Percentiles rank a stretch among this genome's conserved stretches.
Conservation (phyloP, 768 basidiomycete genomes). For the Cubamyces lactineus region DNA sequence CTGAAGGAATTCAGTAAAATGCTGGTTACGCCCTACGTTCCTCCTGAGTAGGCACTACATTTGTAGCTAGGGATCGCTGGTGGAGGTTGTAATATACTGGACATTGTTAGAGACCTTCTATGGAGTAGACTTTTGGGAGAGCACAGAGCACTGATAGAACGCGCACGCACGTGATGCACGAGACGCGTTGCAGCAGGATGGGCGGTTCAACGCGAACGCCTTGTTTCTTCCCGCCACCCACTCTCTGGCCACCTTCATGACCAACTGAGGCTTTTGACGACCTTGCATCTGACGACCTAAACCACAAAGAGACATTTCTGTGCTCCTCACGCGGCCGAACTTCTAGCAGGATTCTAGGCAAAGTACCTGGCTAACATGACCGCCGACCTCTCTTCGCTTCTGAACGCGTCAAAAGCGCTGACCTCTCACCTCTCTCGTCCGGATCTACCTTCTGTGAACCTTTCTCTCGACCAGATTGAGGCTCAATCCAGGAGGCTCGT, state of each 20-base stretch:
- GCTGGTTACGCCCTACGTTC: conserved; percentile 80
- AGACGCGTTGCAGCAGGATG: conserved; percentile 9
- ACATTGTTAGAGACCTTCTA: not conserved
- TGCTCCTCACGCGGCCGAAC: too few species aligned
- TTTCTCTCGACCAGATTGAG: conserved; percentile 95
- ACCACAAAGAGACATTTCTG: not conserved
- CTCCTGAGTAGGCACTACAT: conserved; percentile 32
- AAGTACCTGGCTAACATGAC: conserved; percentile 27
- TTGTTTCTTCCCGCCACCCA: conserved; percentile 12
- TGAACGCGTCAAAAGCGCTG: conserved; percentile 71
- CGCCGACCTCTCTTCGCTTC: conserved; percentile 68
- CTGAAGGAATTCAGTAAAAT: conserved; percentile 92
- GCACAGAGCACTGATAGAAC: not conserved
- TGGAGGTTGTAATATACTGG: conserved; percentile 19
- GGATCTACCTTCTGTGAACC: conserved; percentile 85
- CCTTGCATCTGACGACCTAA: not conserved
- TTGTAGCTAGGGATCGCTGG: not conserved
- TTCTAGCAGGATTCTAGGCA: not conserved
- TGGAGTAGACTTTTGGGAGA: too few species aligned
- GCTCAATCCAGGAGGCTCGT: conserved; percentile 86
- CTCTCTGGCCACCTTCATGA: not conserved
- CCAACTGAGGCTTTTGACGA: not conserved
- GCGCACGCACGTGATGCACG: conserved; percentile 11
- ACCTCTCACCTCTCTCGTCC: conserved; percentile 77
- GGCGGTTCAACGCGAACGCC: conserved; percentile 11